Conservation (phyloP, 2,329 filamentous ascomycete species). For the Colletotrichum zoysiae region DNA sequence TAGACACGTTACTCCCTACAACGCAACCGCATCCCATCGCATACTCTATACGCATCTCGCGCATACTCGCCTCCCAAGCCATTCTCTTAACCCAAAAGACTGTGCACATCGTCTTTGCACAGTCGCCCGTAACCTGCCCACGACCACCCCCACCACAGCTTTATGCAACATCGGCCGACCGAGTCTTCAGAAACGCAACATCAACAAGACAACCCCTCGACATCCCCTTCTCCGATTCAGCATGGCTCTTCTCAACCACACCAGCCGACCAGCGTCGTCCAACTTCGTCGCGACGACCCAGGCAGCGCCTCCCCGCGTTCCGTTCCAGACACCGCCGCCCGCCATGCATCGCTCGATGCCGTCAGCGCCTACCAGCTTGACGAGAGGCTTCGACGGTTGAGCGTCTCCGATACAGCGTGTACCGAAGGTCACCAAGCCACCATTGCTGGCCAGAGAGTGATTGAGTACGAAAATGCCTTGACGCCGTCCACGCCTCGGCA, state of each 20-base stretch:
- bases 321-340: constrained; percentile 46
- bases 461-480: constrained; percentile 72
- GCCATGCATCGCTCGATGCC: constrained; percentile 47
- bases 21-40: constrained; percentile 25
- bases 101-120: constrained; percentile 67
- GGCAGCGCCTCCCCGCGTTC: constrained; percentile 54
- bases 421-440: constrained; percentile 46
- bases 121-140: constrained; percentile 55
- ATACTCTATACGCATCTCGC: constrained; percentile 15
- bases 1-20: constrained; percentile 24
- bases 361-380: constrained; percentile 61
- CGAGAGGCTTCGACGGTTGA: constrained; percentile 67
- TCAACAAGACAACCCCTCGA: constrained; percentile 53
- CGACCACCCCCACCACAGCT: constrained; percentile 59
- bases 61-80: neutral
- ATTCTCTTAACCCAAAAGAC: constrained; percentile 49
- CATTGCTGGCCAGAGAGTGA: constrained; percentile 65
- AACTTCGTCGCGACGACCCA: constrained; percentile 50
- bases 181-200: constrained; percentile 59
- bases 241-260: constrained; percentile 66
- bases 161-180: constrained; percentile 73
- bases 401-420: constrained; percentile 48
- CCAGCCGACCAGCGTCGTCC: constrained; percentile 55
- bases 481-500: constrained; percentile 61
- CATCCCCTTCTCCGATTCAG: constrained; percentile 58